A percentile compares a stretch with the other conserved stretches of the same genome.
Conservation (phyloP, 2,329 filamentous ascomycete species). For the Blastomyces gilchristii region DNA sequence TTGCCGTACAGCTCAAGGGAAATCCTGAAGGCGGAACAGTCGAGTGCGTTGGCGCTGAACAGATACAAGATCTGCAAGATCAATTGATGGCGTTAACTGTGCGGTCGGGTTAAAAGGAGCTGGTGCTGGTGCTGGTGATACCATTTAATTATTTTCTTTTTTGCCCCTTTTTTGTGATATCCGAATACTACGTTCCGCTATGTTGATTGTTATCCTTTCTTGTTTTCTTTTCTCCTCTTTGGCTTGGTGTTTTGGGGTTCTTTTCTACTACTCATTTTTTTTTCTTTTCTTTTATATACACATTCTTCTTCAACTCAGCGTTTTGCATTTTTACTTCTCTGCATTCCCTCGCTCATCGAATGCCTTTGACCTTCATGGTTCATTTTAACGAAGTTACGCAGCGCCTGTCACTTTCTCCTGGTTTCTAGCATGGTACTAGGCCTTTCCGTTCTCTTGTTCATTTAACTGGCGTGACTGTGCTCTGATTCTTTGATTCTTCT, state of each 20-base stretch:
- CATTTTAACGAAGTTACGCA: conserved; percentile 6
- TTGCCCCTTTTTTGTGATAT: neutral
- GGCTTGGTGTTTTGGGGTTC: conserved; percentile 2
- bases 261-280: neutral
- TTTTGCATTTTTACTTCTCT: neutral
- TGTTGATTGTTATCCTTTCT: neutral
- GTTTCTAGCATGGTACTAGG: neutral
- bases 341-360: neutral
- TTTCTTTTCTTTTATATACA: neutral
- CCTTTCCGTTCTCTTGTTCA: neutral
- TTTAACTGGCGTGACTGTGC: neutral
- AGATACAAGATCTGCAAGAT: conserved; percentile 11
- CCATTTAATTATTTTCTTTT: neutral
- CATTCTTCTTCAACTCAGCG: neutral
- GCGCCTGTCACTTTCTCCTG: conserved; percentile 5
- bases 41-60: conserved; percentile 12
- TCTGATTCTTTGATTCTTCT: neutral
- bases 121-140: neutral
- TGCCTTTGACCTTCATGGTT: neutral
- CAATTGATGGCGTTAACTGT: conserved; percentile 12
- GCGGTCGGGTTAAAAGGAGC: neutral
- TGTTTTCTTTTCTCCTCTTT: neutral
- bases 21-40: conserved; percentile 12
- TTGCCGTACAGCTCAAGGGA: conserved; percentile 28
- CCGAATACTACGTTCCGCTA: neutral